These are phyloP conservation scores for Aurantiochytrium sp. DNA, from an alignment of 108 stramenopile species.

Conservation along the genomic window DNA sequence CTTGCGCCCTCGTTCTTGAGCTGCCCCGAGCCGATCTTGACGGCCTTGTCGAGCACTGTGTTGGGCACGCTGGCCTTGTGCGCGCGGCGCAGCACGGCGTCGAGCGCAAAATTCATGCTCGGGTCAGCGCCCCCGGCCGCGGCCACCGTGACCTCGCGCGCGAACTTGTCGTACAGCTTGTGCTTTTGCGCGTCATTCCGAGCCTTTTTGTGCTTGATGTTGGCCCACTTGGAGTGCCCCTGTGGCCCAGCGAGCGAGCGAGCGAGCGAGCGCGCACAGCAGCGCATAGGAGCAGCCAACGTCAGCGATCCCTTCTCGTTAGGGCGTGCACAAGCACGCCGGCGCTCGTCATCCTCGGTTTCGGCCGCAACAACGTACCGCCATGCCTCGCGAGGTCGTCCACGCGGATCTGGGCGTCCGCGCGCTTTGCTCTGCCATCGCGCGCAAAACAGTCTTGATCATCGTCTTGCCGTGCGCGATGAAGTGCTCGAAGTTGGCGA, in stretches of 20 bases:
- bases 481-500: too few species aligned
- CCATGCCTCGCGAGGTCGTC: not conserved
- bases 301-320: too few species aligned
- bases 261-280: not conserved
- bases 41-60: not conserved
- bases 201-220: conserved; percentile 21
- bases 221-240: conserved; percentile 32
- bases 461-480: too few species aligned
- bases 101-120: not conserved
- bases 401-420: too few species aligned
- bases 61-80: conserved; percentile 20
- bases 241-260: not conserved
- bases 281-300: not conserved
- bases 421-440: too few species aligned
- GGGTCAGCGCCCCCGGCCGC: not conserved
- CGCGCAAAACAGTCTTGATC: too few species aligned
- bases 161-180: not conserved
- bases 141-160: not conserved
- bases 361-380: not conserved
- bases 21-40: not conserved
- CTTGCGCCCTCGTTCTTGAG: not conserved
- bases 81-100: not conserved
- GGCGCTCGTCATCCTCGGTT: not conserved
- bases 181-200: not conserved
- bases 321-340: too few species aligned